Percentiles rank a stretch among this genome's conserved stretches.
These are phyloP conservation scores for Saturnispora zaruensis DNA, from an alignment of 805 yeast species.

Conservation along the genomic window DNA sequence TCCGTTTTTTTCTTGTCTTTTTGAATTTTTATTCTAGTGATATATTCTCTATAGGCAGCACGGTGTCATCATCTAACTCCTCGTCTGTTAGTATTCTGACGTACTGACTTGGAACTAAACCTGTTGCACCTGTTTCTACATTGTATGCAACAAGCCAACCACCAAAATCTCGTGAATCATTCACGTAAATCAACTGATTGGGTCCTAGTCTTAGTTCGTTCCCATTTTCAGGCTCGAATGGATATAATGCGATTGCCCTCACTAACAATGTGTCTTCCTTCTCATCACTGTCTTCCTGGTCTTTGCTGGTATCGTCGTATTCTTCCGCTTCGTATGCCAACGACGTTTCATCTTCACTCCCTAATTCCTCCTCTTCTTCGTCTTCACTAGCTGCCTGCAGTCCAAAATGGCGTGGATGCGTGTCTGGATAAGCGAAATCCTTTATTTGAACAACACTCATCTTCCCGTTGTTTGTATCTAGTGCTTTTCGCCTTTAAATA, in stretches of 20 bases:
- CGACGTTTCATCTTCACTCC: constrained; percentile 7
- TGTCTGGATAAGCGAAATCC: constrained; percentile 73
- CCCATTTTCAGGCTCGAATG: constrained; percentile 88
- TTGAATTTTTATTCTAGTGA: not conserved
- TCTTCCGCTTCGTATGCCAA: not conserved
- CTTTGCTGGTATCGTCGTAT: constrained; percentile 8
- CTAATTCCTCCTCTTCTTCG: not conserved
- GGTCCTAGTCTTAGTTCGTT: constrained; percentile 73
- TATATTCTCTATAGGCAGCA: constrained; percentile 20
- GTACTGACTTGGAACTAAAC: constrained; percentile 92
- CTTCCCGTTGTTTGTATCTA: not conserved
- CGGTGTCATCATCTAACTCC: constrained; percentile 18
- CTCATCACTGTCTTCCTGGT: constrained; percentile 14
- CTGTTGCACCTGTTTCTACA: constrained; percentile 68
- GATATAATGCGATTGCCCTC: constrained; percentile 77
- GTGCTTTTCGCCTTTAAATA: not conserved
- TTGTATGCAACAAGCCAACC: constrained; percentile 97
- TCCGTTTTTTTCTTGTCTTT: not conserved
- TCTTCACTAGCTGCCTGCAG: not conserved
- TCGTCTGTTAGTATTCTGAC: constrained; percentile 42
- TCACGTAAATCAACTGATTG: constrained; percentile 79
- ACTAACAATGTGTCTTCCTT: constrained; percentile 15
- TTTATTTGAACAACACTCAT: constrained; percentile 29
- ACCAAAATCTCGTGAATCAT: constrained; percentile 36
- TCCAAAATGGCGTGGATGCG: constrained; percentile 68